Base-by-base conservation (phyloP, 257 asterid species). In the Cinchona pubescens region DNA sequence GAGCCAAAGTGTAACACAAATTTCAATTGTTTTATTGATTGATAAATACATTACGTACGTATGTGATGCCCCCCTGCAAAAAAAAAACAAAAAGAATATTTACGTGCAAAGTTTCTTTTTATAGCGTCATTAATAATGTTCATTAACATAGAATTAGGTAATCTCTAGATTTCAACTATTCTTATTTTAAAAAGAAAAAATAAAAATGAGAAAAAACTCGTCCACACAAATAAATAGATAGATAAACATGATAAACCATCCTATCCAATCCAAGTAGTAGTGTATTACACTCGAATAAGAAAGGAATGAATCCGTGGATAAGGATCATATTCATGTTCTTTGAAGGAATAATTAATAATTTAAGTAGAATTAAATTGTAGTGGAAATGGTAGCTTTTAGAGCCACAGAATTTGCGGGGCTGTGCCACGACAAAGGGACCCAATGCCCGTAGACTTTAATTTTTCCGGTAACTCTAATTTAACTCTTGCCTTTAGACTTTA, bases 371-470 rank as follows among this genome's bases (percentile, higher is more conserved):
- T 40, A 61, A 78, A 9, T 66, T 69, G 66, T 75, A 75, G 67
- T 75, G 71, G 61, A 61, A 73, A 60, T 53, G 61, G 25, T 30
- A 8, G 81, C 59, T 67, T n/a, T 62, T 48, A 74, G 66, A 73
- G 68, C 74, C 77, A 82, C 73, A 71, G 68, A 59, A 72, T 51
- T 14, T 78, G 87, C 73, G 55, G 85, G 86, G 46, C 53, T 60
- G 74, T 79, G 80, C 72, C 38, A 69, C 62, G 83, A 79, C 86
- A 79, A 55, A 37, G 82, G 86, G 86, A 46, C 89, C 86, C 87
- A 75, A 1, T 74, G 85, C 83, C 80, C 81, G 84, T 61, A 67
- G 65, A 72, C 80, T 71, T 76, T 82, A 82, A 80, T 68, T 78
- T 79, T 77, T 82, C 83, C 68, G 83, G 76, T 75, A 30, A 45